These are phyloP conservation scores for Lachnellula occidentalis DNA, from an alignment of 2,329 filamentous ascomycete species.

Conservation along the genomic window DNA sequence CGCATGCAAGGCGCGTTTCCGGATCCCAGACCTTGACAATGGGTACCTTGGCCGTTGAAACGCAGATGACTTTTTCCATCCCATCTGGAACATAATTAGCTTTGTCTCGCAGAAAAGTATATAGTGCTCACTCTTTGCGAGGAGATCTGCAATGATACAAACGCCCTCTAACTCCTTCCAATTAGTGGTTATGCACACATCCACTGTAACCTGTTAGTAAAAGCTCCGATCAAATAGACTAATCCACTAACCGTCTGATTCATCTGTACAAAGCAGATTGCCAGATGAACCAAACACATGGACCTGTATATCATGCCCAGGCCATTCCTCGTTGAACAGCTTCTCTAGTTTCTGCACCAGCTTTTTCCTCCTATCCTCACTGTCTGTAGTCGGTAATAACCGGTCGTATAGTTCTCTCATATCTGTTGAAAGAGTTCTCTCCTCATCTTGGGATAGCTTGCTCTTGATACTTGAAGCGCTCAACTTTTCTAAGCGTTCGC, in stretches of 20 bases:
- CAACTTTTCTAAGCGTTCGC: conserved; percentile 67
- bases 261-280: conserved; percentile 88
- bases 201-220: conserved; percentile 52
- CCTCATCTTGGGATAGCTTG: conserved; percentile 65
- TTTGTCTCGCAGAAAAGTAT: conserved; percentile 5
- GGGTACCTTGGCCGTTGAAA: conserved; percentile 90
- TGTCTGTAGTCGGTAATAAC: conserved; percentile 75
- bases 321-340: conserved; percentile 87
- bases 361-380: conserved; percentile 67
- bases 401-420: conserved; percentile 81
- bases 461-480: conserved; percentile 68
- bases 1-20: conserved; percentile 79
- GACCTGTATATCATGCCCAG: conserved; percentile 81
- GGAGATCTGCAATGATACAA: conserved; percentile 80
- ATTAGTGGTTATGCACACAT: conserved; percentile 93
- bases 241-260: conserved; percentile 75
- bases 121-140: conserved; percentile 68
- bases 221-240: neutral
- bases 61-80: conserved; percentile 94
- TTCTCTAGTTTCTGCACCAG: conserved; percentile 84
- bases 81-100: conserved; percentile 59
- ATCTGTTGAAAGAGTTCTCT: conserved; percentile 69
- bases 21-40: conserved; percentile 99
- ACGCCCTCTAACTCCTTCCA: conserved; percentile 85
- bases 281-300: conserved; percentile 98